Evolutionary conservation across 257 asterid genomes (phyloP).

Genomic region (Nicotiana paniculata): DNA sequence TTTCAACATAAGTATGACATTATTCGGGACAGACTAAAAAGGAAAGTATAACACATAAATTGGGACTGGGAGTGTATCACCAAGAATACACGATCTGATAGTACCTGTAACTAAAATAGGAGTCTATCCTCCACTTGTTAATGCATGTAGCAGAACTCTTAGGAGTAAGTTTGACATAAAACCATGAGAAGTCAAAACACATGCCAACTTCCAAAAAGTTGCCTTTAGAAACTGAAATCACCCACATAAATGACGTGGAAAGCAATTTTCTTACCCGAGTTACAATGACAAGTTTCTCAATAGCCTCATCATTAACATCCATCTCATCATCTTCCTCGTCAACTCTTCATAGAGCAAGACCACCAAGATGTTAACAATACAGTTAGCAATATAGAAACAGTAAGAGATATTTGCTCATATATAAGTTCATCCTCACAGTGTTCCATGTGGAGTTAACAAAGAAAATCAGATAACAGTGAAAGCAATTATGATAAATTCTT

Average conservation of each 20-base stretch:
- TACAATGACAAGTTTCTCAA: constrained; percentile 77
- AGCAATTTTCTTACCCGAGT: constrained; percentile 55
- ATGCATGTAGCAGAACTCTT: neutral
- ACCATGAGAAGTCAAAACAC: neutral
- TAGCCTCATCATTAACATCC: constrained; percentile 53
- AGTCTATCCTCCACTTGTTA: neutral
- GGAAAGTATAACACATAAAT: too few relatives aligned
- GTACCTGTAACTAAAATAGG: constrained; percentile 4
- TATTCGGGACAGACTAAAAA: too few relatives aligned
- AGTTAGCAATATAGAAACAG: neutral
- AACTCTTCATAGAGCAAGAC: constrained; percentile 32
- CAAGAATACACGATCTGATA: neutral
- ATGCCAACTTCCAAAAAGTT: neutral
- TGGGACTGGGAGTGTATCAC: neutral
- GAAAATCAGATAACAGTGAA: neutral
- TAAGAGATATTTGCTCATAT: neutral
- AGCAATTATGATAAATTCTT: neutral
- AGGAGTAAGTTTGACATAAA: neutral
- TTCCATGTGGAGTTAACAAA: neutral
- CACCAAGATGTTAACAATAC: constrained; percentile 5
- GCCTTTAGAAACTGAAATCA: neutral
- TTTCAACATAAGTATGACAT: too few relatives aligned
- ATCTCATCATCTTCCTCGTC: constrained; percentile 70
- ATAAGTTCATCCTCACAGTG: neutral
- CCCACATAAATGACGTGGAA: neutral